Conservation (phyloP, 805 yeast species). For the Saccharomycopsis selenospora region DNA sequence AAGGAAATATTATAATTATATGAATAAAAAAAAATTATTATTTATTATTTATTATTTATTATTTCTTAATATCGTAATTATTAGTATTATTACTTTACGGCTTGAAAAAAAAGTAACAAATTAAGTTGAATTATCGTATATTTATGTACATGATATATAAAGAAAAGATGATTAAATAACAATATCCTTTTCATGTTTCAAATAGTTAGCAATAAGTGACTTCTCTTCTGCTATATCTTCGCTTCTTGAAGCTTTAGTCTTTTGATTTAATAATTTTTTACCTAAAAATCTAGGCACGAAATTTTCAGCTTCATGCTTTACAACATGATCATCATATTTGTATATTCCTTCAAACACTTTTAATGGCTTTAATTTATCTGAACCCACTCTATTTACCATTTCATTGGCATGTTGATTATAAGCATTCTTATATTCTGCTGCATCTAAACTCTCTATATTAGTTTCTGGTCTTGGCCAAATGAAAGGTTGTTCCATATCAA, state of each 20-base stretch:
- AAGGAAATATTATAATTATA: too few relatives aligned
- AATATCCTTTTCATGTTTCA: constrained; percentile 29
- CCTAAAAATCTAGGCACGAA: constrained; percentile 48
- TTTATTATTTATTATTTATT: too few relatives aligned
- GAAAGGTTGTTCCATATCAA: constrained; percentile 93
- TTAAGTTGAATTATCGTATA: background rate
- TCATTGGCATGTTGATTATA: constrained; percentile 46
- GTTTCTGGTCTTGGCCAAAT: constrained; percentile 76
- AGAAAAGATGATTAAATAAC: background rate
- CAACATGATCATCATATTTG: constrained; percentile 25
- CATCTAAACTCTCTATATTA: constrained; percentile 36
- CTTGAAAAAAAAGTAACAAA: too few relatives aligned
- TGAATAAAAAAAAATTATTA: too few relatives aligned
- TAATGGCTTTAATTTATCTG: constrained; percentile 61
- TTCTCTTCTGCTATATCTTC: constrained; percentile 27
- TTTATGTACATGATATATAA: background rate
- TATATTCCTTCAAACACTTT: constrained; percentile 69
- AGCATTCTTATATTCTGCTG: constrained; percentile 36
- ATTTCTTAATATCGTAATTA: too few relatives aligned
- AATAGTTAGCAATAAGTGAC: constrained; percentile 34
- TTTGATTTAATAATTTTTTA: constrained; percentile 41
- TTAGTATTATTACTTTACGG: too few relatives aligned
- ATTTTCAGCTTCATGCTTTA: constrained; percentile 52
- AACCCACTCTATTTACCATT: constrained; percentile 45
- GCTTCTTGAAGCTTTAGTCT: constrained; percentile 26